Evolutionary conservation across 1,284 basidiomycete genomes (phyloP).

Genomic region (Marasmius oreades): DNA sequence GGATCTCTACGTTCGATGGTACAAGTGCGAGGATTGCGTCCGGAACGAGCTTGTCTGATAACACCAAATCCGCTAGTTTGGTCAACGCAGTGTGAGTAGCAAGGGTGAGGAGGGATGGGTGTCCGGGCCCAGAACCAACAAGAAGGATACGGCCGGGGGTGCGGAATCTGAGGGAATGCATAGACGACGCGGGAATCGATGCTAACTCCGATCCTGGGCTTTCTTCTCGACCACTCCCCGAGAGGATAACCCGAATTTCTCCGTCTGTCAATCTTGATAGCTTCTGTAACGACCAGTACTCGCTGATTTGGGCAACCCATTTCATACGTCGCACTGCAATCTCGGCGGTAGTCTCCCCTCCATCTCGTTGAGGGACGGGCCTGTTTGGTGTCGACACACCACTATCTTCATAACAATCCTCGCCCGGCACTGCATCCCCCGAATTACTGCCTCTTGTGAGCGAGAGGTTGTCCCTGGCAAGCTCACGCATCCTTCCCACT

Average conservation of each 20-base stretch:
- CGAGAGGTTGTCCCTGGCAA: slow-evolving; percentile 47
- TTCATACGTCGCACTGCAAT: slow-evolving; percentile 64
- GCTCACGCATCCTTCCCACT: slow-evolving; percentile 65
- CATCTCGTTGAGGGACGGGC: slow-evolving; percentile 61
- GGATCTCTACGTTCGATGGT: slow-evolving; percentile 64
- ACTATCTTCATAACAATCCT: slow-evolving; percentile 55
- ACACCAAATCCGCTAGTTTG: slow-evolving; percentile 77
- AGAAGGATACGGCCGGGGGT: slow-evolving; percentile 75
- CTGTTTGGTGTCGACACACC: slow-evolving; percentile 68
- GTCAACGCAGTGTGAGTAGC: slow-evolving; percentile 84
- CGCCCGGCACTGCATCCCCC: slow-evolving; percentile 24
- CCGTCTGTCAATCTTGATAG: slow-evolving; percentile 65
- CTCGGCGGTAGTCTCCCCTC: slow-evolving; percentile 48
- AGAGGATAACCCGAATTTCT: slow-evolving; percentile 69
- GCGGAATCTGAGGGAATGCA: slow-evolving; percentile 28
- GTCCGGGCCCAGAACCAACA: slow-evolving; percentile 93
- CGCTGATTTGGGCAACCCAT: slow-evolving; percentile 90
- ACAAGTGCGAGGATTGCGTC: slow-evolving; percentile 86
- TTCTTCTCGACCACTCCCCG: slow-evolving; percentile 30
- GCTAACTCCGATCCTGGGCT: not conserved
- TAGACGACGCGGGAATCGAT: slow-evolving; percentile 19
- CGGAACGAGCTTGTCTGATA: slow-evolving; percentile 98
- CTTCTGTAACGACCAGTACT: slow-evolving; percentile 88
- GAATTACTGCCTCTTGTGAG: slow-evolving; percentile 20
- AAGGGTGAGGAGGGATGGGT: slow-evolving; percentile 87